These are phyloP conservation scores for Lyophyllum shimeji DNA, from an alignment of 768 basidiomycete species.

Conservation along the genomic window DNA sequence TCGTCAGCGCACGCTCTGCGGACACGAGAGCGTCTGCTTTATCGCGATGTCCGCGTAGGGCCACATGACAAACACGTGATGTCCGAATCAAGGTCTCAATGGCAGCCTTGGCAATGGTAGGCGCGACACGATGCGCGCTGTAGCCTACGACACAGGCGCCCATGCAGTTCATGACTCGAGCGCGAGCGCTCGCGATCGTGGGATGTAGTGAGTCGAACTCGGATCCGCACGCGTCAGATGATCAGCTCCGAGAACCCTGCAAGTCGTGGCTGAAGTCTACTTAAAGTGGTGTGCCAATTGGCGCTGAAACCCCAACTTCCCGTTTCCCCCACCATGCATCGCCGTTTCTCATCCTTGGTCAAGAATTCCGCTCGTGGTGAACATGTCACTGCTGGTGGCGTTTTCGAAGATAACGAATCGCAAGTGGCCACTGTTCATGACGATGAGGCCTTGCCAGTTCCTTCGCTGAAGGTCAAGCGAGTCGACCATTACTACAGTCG, in stretches of 20 bases:
- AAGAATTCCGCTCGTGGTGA: slow-evolving; percentile 6
- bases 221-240: not conserved
- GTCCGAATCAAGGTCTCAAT: not conserved
- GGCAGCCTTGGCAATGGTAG: too few species aligned
- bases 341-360: slow-evolving; percentile 13
- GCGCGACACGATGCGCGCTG: not conserved
- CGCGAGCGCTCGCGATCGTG: not conserved
- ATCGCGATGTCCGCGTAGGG: too few species aligned
- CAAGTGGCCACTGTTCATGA: slow-evolving; percentile 33
- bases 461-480: slow-evolving; percentile 57
- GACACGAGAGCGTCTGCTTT: too few species aligned
- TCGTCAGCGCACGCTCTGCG: too few species aligned
- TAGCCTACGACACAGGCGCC: not conserved
- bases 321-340: slow-evolving; percentile 20
- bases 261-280: not conserved
- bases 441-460: slow-evolving; percentile 34
- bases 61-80: not conserved
- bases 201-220: not conserved
- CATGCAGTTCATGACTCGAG: not conserved
- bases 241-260: not conserved
- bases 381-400: not conserved
- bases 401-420: slow-evolving; percentile 29
- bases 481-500: slow-evolving; percentile 60
- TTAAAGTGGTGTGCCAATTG: not conserved
- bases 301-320: not conserved